These are phyloP conservation scores for Lepidopterella palustris DNA, from an alignment of 495 filamentous ascomycete genomes.

Conservation along the genomic window DNA sequence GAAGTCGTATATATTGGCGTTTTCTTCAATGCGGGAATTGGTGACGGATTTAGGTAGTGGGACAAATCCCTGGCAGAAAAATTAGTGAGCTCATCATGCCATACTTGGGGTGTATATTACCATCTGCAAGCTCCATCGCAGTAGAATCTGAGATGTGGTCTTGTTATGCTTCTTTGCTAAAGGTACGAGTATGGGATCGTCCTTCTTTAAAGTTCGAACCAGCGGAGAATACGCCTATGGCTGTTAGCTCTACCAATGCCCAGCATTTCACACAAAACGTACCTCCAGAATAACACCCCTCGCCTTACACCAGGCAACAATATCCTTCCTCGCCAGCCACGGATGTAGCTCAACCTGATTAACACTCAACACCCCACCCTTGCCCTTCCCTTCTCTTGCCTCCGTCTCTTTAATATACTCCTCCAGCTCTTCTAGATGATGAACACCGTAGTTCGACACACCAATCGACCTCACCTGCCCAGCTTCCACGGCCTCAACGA, in stretches of 20 bases:
- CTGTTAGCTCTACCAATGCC: conserved; percentile 15
- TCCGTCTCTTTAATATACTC: conserved; percentile 63
- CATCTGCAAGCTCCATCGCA: conserved; percentile 86
- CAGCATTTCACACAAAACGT: background rate
- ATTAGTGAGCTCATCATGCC: background rate
- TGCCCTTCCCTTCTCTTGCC: conserved; percentile 53
- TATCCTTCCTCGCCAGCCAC: conserved; percentile 70
- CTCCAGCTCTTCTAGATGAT: conserved; percentile 68
- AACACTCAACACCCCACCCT: conserved; percentile 69
- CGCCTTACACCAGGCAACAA: conserved; percentile 67
- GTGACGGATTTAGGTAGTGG: conserved; percentile 74
- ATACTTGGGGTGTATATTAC: conserved; percentile 32
- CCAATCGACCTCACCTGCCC: conserved; percentile 61
- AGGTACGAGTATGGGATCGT: conserved; percentile 55
- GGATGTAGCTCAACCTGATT: conserved; percentile 90
- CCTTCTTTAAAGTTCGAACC: conserved; percentile 58
- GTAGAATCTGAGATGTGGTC: conserved; percentile 67
- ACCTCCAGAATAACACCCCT: conserved; percentile 60
- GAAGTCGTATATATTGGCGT: conserved; percentile 75
- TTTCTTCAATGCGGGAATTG: conserved; percentile 61
- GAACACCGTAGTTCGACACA: conserved; percentile 61
- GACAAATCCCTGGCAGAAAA: conserved; percentile 48
- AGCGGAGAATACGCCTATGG: conserved; percentile 65
- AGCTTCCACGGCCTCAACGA: conserved; percentile 55
- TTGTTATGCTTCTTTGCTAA: conserved; percentile 65